phyloP scores from a whole-genome alignment of 2,329 filamentous ascomycete genomes.

The Lachnum nothofagi region DNA sequence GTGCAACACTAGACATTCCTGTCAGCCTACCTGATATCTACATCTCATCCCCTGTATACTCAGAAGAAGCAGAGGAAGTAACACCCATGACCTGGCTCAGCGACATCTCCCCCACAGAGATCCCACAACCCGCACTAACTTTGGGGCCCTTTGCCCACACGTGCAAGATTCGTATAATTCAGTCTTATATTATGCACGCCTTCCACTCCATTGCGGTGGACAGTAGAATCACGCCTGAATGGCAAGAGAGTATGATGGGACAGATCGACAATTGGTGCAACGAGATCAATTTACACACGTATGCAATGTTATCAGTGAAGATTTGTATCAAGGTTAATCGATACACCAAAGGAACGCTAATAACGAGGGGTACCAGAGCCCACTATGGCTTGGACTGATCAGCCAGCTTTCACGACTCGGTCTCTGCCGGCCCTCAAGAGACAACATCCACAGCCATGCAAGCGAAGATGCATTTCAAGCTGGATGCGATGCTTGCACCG shows the following conservation, averaged over 20 bases:
- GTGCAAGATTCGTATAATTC: constrained; percentile 11
- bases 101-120: constrained; percentile 3
- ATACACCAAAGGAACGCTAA: constrained; percentile 5
- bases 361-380: constrained; percentile 12
- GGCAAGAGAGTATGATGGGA: constrained; percentile 12
- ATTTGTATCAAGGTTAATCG: too few species aligned
- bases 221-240: constrained; percentile 5
- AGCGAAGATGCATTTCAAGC: constrained; percentile 12
- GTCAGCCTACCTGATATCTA: constrained; percentile 14
- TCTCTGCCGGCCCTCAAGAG: constrained; percentile 6
- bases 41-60: constrained; percentile 12
- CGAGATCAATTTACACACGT: constrained; percentile 6
- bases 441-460: constrained; percentile 7
- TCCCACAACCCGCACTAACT: background rate
- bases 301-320: too few species aligned
- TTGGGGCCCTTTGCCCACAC: constrained; percentile 12
- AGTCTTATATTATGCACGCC: constrained; percentile 14
- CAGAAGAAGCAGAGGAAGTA: constrained; percentile 2
- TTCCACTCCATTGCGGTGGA: constrained; percentile 11
- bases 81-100: constrained; percentile 7
- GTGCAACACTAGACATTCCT: constrained; percentile 11
- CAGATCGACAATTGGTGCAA: constrained; percentile 15
- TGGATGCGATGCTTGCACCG: constrained; percentile 13
- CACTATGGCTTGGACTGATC: constrained; percentile 14
- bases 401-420: constrained; percentile 10